These are phyloP conservation scores for Thymus mandschuricus DNA, from an alignment of 257 asterid genomes.

Conservation along the genomic window DNA sequence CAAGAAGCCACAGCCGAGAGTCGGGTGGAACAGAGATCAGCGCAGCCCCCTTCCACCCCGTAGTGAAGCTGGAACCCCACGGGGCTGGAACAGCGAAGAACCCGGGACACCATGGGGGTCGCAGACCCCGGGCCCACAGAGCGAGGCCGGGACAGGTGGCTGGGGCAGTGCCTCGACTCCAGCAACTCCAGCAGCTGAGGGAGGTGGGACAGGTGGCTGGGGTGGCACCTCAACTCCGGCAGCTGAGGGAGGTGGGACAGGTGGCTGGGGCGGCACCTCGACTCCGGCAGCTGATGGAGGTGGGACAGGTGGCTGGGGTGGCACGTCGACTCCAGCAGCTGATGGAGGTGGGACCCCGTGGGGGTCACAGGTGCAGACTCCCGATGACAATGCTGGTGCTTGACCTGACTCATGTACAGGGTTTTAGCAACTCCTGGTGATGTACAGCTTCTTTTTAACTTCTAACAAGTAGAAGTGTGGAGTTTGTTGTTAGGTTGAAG, in stretches of 20 bases:
- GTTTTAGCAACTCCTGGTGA: not conserved
- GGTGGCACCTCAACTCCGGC: constrained; percentile 33
- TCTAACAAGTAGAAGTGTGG: not conserved
- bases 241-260: constrained; percentile 32
- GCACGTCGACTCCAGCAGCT: constrained; percentile 24
- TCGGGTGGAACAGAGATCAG: constrained; percentile 52
- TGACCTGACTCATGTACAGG: not conserved
- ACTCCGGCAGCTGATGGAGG: constrained; percentile 27
- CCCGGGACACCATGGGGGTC: constrained; percentile 34
- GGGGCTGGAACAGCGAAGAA: constrained; percentile 32
- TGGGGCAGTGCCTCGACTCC: constrained; percentile 36
- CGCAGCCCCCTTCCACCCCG: constrained; percentile 38
- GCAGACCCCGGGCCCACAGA: constrained; percentile 18
- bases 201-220: constrained; percentile 26
- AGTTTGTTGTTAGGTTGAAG: not conserved
- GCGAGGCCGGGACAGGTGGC: constrained; percentile 28
- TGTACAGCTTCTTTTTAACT: not conserved
- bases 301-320: constrained; percentile 38
- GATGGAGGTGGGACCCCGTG: constrained; percentile 32
- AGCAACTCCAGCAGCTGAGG: constrained; percentile 21
- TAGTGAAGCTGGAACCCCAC: constrained; percentile 40
- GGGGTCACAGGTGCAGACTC: constrained; percentile 22
- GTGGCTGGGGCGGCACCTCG: constrained; percentile 37
- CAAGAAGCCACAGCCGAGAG: constrained; percentile 61
- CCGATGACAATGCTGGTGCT: constrained; percentile 10